Conservation (phyloP, 2,329 filamentous ascomycete genomes). For the Parastagonospora avenae region DNA sequence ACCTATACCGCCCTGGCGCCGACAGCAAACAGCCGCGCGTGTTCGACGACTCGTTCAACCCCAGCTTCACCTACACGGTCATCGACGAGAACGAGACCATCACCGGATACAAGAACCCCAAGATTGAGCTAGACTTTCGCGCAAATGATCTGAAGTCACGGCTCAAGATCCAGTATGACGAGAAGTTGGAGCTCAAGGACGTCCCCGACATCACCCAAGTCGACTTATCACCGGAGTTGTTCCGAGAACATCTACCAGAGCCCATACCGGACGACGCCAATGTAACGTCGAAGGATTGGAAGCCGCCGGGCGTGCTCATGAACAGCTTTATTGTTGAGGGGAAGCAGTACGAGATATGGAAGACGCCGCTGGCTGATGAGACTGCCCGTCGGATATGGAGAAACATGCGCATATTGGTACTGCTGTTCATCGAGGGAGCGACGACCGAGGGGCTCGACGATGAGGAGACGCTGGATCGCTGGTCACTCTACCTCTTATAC, state of each 20-base stretch:
- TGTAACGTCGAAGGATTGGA: slow-evolving; percentile 52
- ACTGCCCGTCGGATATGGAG: slow-evolving; percentile 73
- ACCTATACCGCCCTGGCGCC: slow-evolving; percentile 38
- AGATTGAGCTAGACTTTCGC: slow-evolving; percentile 72
- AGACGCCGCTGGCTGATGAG: slow-evolving; percentile 72
- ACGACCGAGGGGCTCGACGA: slow-evolving; percentile 73
- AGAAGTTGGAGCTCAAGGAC: slow-evolving; percentile 74
- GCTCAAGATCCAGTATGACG: slow-evolving; percentile 71
- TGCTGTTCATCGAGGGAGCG: slow-evolving; percentile 93
- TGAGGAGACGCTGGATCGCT: slow-evolving; percentile 74
- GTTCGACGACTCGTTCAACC: slow-evolving; percentile 74
- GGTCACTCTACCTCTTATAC: slow-evolving; percentile 85
- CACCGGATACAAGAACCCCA: slow-evolving; percentile 84
- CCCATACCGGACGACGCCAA: slow-evolving; percentile 50
- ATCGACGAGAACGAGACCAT: slow-evolving; percentile 93
- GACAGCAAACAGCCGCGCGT: slow-evolving; percentile 24
- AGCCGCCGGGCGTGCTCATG: slow-evolving; percentile 76
- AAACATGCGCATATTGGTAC: slow-evolving; percentile 81
- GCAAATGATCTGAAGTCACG: slow-evolving; percentile 80
- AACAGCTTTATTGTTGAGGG: slow-evolving; percentile 66
- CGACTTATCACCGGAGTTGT: slow-evolving; percentile 66
- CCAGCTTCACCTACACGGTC: slow-evolving; percentile 86
- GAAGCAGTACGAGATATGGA: slow-evolving; percentile 82
- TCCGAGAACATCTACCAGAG: slow-evolving; percentile 50
- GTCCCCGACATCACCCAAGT: slow-evolving; percentile 64